Evolutionary conservation across 2,329 filamentous ascomycete species (phyloP), one percentile per base, ranked within the genome.

Genomic region (Orbilia javanica): DNA sequence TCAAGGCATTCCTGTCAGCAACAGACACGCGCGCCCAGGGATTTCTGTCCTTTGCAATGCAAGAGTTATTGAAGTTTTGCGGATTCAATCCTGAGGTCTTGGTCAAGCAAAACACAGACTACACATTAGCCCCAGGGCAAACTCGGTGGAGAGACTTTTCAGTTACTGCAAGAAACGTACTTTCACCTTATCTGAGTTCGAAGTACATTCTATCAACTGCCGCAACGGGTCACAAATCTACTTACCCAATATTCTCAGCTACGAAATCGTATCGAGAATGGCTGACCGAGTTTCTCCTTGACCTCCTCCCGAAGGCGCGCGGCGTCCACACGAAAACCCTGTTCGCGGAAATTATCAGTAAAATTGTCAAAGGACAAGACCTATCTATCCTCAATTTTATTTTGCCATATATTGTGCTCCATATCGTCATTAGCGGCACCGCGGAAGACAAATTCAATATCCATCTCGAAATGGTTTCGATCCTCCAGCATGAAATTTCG

Each of bases 21-120:
- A 96, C 92, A 0, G 96, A 97, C 83, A 92, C 94, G 1, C 91
- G 90, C 80, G 88, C 94, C 4, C 96, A 98, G 83, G 94, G 94
- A 0, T 97, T 96, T 82, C 87, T 99, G 18, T 95, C 95, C 0
- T 99, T 92, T 84, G 93, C 92, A 1, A 97, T 99, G 90, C 96
- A 99, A 84, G 92, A 97, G 81, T 87, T 98, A 46, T 87, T 98
- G 2, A 90, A 91, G 52, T 90, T 91, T 80, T 93, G 92, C 82
- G 90, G 92, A 29, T 90, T 97, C 82, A 90, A 87, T 74, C 86
- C 88, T 10, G 89, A 86, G 20, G 85, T 87, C 44, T 85, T 85
- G 31, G 83, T 87, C 18, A 85, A 87, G 52, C 86, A 87, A 44
- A 86, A 88, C 42, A 85, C 87, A 57, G 86, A 87, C 4, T 39